Evolutionary conservation across 176 grass and related monocot genomes (phyloP).

Genomic region (barley (Hordeum vulgare)): MorexV3_pseudomolecules_assembly NC_058522.1:68210713-68211212

Average conservation of each 20-base stretch:
- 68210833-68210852: neutral
- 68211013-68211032: conserved; percentile 1
- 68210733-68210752: neutral
- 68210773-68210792: neutral
- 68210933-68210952: conserved; percentile 23
- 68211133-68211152: conserved; percentile 43
- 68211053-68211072: conserved; percentile 8
- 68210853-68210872: conserved; percentile 5
- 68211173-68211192: conserved; percentile 39
- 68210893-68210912: neutral
- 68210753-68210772: neutral
- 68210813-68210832: neutral
- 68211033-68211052: neutral
- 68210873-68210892: conserved; percentile 15
- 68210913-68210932: neutral
- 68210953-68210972: conserved; percentile 22
- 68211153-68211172: conserved; percentile 47
- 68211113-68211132: conserved; percentile 31
- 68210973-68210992: conserved; percentile 24
- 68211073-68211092: neutral
- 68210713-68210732: neutral
- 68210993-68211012: neutral
- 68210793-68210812: conserved; percentile 1
- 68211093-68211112: conserved; percentile 9
- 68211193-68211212: conserved; percentile 40